Evolutionary conservation across 2,329 filamentous ascomycete genomes (phyloP), one percentile per base, ranked within the genome.

Genomic region (Fusarium pininemorale): DNA sequence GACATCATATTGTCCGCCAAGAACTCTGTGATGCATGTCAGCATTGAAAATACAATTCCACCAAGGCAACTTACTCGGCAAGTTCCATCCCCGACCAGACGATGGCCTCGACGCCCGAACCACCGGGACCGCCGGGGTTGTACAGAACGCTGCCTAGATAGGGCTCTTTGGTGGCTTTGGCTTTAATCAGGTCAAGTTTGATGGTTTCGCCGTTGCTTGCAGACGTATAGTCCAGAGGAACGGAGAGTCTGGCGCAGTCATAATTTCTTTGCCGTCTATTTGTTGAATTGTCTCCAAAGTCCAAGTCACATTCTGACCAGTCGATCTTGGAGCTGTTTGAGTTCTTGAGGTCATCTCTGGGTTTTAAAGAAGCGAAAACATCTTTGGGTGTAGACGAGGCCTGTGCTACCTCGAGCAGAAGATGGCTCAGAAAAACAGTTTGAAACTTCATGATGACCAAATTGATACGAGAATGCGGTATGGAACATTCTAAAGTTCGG

Each of bases 151-250:
- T 84, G 5, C 83, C 83, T 35, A 80, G 80, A 5, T 74, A 77
- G 0, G 81, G 79, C 39, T 79, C 48, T 11, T 76, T 76, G 4
- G 73, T 60, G 2, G 83, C 82, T 3, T 79, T 78, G 14, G 80
- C 70, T 24, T 71, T 81, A 26, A 82, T 54, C 2, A 85, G 69
- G 26, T 82, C 74, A 7, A 85, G 75, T 1, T 70, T 58, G 11
- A 84, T 63, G 1, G 76, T 81, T 41, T 79, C 64, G 26, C 65
- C 73, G 13, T 73, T 77, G 35, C 75, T 58, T 3, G 48, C n/a
- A 11, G 78, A 55, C 2, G 79, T 80, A 56, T 86, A 85, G 69
- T 85, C 84, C 7, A 85, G 79, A 6, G 84, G 84, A 0, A 85
- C 84, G 0, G 70, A 54, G 22, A 85, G 66, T n/a, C 68, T 81